Percentiles rank a stretch among this genome's conserved stretches.
phyloP scores from a whole-genome alignment of 2,329 filamentous ascomycete species.

The Blumeriella jaapii region DNA sequence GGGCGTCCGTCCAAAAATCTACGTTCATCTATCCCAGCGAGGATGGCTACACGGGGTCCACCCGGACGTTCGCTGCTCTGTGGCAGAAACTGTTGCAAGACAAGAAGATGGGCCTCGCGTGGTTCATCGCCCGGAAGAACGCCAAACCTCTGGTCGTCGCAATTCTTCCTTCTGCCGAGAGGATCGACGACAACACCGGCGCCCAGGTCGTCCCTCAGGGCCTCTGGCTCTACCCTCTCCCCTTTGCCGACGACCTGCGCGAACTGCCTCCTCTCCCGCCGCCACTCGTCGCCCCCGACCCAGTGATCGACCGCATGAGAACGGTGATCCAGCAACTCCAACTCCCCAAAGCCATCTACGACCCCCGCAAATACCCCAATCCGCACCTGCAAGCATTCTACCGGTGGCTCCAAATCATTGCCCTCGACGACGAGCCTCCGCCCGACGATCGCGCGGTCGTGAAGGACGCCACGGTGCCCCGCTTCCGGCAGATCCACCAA shows the following conservation, averaged over 20 bases:
- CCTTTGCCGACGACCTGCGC: slow-evolving; percentile 81
- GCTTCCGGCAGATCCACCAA: slow-evolving; percentile 73
- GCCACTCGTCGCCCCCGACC: slow-evolving; percentile 48
- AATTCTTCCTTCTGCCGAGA: slow-evolving; percentile 63
- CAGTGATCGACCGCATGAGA: slow-evolving; percentile 72
- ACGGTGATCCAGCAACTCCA: slow-evolving; percentile 63
- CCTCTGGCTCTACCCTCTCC: slow-evolving; percentile 79
- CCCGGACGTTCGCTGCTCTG: slow-evolving; percentile 81
- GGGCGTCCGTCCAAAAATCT: slow-evolving; percentile 77
- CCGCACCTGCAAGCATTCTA: slow-evolving; percentile 96
- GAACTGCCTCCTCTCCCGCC: slow-evolving; percentile 53
- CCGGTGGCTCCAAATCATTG: slow-evolving; percentile 80
- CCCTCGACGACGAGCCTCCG: slow-evolving; percentile 83
- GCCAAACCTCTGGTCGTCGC: slow-evolving; percentile 70
- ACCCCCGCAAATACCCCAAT: slow-evolving; percentile 82
- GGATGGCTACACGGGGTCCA: slow-evolving; percentile 79
- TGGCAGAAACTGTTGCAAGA: slow-evolving; percentile 75
- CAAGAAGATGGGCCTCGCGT: slow-evolving; percentile 74
- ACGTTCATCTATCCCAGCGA: slow-evolving; percentile 93
- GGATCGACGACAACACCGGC: slow-evolving; percentile 49
- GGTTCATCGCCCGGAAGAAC: slow-evolving; percentile 78
- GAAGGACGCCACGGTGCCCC: slow-evolving; percentile 70
- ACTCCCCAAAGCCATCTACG: slow-evolving; percentile 74
- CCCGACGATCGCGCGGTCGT: slow-evolving; percentile 33
- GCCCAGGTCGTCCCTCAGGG: slow-evolving; percentile 68